Evolutionary conservation across 1,139 yeast genomes (phyloP).

Genomic region (Suhomyces anneliseae): DNA sequence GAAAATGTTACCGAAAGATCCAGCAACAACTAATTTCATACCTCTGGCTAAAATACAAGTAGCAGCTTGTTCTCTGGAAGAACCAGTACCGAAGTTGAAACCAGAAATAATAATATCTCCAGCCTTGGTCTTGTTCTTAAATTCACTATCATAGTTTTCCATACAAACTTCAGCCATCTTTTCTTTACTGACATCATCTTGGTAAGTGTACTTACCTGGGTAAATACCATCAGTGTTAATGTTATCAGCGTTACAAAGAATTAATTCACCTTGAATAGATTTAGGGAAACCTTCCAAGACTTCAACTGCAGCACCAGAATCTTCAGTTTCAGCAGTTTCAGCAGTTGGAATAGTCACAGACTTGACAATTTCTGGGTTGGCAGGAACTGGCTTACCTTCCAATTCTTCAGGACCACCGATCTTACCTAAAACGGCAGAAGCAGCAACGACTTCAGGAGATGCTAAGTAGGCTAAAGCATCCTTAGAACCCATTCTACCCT

Average conservation of each 20-base stretch:
- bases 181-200: slow-evolving; percentile 90
- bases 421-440: slow-evolving; percentile 90
- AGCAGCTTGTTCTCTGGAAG: slow-evolving; percentile 99
- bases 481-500: slow-evolving; percentile 98
- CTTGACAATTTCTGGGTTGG: slow-evolving; percentile 47
- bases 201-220: slow-evolving; percentile 98
- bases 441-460: slow-evolving; percentile 97
- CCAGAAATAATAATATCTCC: slow-evolving; percentile 93
- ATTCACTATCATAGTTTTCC: slow-evolving; percentile 96
- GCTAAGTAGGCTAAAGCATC: slow-evolving; percentile 96
- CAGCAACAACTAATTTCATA: slow-evolving; percentile 89
- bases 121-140: slow-evolving; percentile 73
- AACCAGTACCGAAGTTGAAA: slow-evolving; percentile 95
- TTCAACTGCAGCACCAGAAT: slow-evolving; percentile 48
- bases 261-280: slow-evolving; percentile 83
- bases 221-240: slow-evolving; percentile 98
- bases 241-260: slow-evolving; percentile 95
- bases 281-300: slow-evolving; percentile 90
- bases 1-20: slow-evolving; percentile 96
- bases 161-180: slow-evolving; percentile 98
- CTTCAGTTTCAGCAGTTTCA: slow-evolving; percentile 23
- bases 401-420: slow-evolving; percentile 93
- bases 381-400: slow-evolving; percentile 53
- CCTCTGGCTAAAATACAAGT: slow-evolving; percentile 94
- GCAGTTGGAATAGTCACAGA: slow-evolving; percentile 38